These are phyloP conservation scores for Fusarium lyarnte DNA, from an alignment of 2,329 filamentous ascomycete species.

Conservation along the genomic window DNA sequence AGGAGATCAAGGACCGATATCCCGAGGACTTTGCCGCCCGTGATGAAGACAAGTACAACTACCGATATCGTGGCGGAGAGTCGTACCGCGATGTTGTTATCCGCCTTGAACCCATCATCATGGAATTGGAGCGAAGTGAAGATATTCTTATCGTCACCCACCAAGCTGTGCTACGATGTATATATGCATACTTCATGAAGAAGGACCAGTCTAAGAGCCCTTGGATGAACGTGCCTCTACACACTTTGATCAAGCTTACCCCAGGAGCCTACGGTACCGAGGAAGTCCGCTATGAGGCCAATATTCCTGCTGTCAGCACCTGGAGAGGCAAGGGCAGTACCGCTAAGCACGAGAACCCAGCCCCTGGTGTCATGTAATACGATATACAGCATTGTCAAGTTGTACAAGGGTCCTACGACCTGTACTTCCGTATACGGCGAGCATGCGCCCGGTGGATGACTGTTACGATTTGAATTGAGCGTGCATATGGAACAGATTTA, in stretches of 20 bases:
- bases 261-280: constrained; percentile 94
- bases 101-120: constrained; percentile 97
- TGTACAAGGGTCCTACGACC: neutral
- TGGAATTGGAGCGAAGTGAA: constrained; percentile 96
- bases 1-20: constrained; percentile 89
- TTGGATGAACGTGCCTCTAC: constrained; percentile 98
- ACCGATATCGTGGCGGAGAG: constrained; percentile 96
- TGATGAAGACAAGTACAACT: constrained; percentile 99
- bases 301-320: constrained; percentile 95
- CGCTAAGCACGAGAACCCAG: constrained; percentile 82
- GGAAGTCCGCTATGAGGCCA: constrained; percentile 85
- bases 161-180: constrained; percentile 94
- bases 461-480: constrained; percentile 29
- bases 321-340: constrained; percentile 95
- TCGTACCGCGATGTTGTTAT: constrained; percentile 97
- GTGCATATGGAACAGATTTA: constrained; percentile 23
- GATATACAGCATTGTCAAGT: neutral
- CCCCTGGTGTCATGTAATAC: constrained; percentile 48
- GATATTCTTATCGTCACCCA: constrained; percentile 99
- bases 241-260: constrained; percentile 96
- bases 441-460: neutral
- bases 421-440: neutral
- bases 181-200: constrained; percentile 99
- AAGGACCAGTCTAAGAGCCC: constrained; percentile 91
- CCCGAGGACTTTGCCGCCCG: constrained; percentile 95